Percentiles rank a stretch among this genome's conserved stretches.
These are phyloP conservation scores for Xylaria venustula DNA, from an alignment of 495 filamentous ascomycete genomes.

Conservation along the genomic window DNA sequence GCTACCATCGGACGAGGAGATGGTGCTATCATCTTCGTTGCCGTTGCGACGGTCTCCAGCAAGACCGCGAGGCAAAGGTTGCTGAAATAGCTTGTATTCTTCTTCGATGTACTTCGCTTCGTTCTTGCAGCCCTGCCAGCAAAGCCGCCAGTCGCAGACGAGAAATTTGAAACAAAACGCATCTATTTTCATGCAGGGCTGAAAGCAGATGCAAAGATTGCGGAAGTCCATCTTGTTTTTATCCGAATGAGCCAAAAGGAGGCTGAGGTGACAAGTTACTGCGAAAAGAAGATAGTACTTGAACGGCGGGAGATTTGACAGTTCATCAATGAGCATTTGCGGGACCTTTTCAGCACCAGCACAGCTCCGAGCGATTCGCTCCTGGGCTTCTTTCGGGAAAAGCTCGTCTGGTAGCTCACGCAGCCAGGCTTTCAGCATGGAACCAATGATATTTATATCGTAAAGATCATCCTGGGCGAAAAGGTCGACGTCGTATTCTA, in stretches of 20 bases:
- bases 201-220: conserved; percentile 91
- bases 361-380: conserved; percentile 70
- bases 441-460: conserved; percentile 91
- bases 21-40: conserved; percentile 54
- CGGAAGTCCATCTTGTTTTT: conserved; percentile 94
- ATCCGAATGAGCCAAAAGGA: conserved; percentile 78
- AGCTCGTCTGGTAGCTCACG: conserved; percentile 91
- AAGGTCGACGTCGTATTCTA: conserved; percentile 80
- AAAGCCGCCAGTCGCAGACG: conserved; percentile 87
- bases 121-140: conserved; percentile 94
- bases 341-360: conserved; percentile 73
- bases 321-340: conserved; percentile 79
- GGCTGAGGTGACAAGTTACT: conserved; percentile 87
- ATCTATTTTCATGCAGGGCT: conserved; percentile 91
- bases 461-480: conserved; percentile 81
- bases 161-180: conserved; percentile 87
- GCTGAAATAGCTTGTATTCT: conserved; percentile 65
- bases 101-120: conserved; percentile 74
- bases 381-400: conserved; percentile 76
- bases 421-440: conserved; percentile 89
- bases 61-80: conserved; percentile 41
- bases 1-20: conserved; percentile 67
- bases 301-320: conserved; percentile 85
- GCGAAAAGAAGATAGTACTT: conserved; percentile 96
- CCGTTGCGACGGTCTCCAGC: conserved; percentile 16